Percentiles rank a stretch among this genome's conserved stretches.
Conservation (phyloP, 148 eudicot species). For the Persicaria maculosa region DNA sequence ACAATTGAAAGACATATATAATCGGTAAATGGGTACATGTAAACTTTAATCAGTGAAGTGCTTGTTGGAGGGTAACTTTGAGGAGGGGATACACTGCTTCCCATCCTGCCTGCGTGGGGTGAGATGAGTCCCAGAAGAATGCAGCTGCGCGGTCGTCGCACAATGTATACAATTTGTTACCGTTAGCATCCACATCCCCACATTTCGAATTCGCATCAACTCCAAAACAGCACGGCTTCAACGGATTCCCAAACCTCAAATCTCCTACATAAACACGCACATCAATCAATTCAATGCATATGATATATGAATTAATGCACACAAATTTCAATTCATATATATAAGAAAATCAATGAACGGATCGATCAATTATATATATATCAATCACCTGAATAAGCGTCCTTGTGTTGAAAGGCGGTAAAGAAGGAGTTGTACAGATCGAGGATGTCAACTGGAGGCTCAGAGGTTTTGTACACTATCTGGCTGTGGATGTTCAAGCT, state of each 20-base stretch:
- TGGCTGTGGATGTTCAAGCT: conserved; percentile 30
- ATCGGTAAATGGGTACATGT: no score
- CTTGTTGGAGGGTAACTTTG: conserved; percentile 26
- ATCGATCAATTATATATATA: no score
- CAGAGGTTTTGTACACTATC: not conserved
- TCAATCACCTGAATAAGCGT: not conserved
- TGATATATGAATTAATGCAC: no score
- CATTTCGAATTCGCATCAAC: conserved; percentile 27
- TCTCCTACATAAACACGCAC: not conserved
- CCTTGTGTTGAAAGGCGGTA: conserved; percentile 38
- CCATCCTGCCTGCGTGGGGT: conserved; percentile 93
- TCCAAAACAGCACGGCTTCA: conserved; percentile 73
- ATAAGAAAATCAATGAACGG: no score
- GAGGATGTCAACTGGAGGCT: conserved; percentile 24
- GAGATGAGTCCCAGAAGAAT: conserved; percentile 83
- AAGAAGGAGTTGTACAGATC: conserved; percentile 45
- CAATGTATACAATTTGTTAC: conserved; percentile 53
- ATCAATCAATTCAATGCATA: not conserved
- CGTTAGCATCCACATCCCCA: conserved; percentile 45
- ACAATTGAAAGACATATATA: no score
- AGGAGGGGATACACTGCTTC: conserved; percentile 31
- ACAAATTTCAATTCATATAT: no score
- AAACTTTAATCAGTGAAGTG: not conserved
- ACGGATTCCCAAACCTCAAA: conserved; percentile 36
- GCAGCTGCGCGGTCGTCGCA: conserved; percentile 40